Base-by-base conservation (phyloP, 1,284 basidiomycete genomes). In the Trametes versicolor region DNA sequence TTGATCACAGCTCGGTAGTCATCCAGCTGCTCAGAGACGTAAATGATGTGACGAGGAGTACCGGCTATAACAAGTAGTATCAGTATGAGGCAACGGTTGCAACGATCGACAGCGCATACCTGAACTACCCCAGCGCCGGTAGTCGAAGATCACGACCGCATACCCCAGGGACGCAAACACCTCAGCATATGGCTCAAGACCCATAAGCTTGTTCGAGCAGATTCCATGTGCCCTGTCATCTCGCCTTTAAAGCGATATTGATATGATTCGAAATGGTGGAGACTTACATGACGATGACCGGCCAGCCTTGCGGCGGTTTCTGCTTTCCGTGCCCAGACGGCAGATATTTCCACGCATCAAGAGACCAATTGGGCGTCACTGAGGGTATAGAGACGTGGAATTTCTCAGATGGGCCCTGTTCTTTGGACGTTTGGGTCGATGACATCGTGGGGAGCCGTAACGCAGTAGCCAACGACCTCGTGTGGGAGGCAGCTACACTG, bases 1-100 rank as follows among this genome's bases (percentile, higher is more conserved):
- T 76, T 75, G 59, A 82, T 65, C 17, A 80, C 78, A 5, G 78
- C 76, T 15, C 77, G 70, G 66, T 81, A 82, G 69, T 82, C 80
- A 8, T 80, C 78, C 19, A 78, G 72, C 61, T 81, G 80, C 47
- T 82, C 80, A 6, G 69, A 50, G 50, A 81, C 70, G 29, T 72
- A 68, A 4, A 80, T 45, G 19, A 73, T 62, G 47, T 80, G 70
- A 9, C 78, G 73, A 3, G 77, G 79, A 0, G 64, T 73, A 7
- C 80, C 80, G 47, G 78, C 80, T 81, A 1, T 10, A 13, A 8
- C 41, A n/a, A 34, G 21, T 0, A 17, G 21, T 32, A 10, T 34
- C 12, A 15, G 29, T 23, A 2, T 21, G 23, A 19, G 2, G 1
- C 48, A 3, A 37, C 0, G 27, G 19, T 19, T 29, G 45, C 45